phyloP scores from a whole-genome alignment of 805 yeast genomes.

The Metschnikowia santaceciliae region DNA sequence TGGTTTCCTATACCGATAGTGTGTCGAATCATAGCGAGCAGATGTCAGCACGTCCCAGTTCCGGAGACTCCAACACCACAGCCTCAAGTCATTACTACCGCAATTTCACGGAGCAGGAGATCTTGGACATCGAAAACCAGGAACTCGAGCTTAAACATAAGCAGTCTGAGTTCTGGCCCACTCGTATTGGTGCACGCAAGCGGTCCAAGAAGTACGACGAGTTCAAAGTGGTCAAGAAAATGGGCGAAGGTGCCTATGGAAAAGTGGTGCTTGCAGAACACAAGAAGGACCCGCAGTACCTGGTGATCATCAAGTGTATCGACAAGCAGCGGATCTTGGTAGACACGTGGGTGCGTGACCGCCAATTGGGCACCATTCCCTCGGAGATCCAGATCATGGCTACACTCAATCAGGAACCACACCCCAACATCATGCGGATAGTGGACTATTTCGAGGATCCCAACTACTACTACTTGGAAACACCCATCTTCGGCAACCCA shows the following conservation, averaged over 20 bases:
- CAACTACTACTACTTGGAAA: conserved; percentile 83
- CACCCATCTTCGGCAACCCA: conserved; percentile 83
- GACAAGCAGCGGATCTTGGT: conserved; percentile 90
- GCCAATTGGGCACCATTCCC: conserved; percentile 88
- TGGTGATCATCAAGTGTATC: conserved; percentile 81
- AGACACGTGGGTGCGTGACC: conserved; percentile 96
- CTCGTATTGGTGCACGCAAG: conserved; percentile 57
- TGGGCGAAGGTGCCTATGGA: conserved; percentile 98
- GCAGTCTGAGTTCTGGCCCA: conserved; percentile 46
- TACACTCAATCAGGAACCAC: conserved; percentile 69
- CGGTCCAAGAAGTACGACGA: conserved; percentile 70
- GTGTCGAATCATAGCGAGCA: conserved; percentile 8
- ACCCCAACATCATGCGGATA: conserved; percentile 80
- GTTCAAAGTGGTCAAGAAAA: conserved; percentile 63
- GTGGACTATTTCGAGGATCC: conserved; percentile 93
- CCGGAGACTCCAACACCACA: conserved; percentile 10
- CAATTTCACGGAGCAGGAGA: conserved; percentile 37
- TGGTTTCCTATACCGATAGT: conserved; percentile 7
- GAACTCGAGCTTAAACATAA: conserved; percentile 33
- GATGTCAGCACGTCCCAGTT: conserved; percentile 5
- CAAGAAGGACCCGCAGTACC: conserved; percentile 56
- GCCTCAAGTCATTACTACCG: conserved; percentile 15
- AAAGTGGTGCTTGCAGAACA: conserved; percentile 80
- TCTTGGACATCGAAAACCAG: conserved; percentile 44
- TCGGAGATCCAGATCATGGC: conserved; percentile 95